Conservation (phyloP, 2,329 filamentous ascomycete species). For the Penicillium sp. region DNA sequence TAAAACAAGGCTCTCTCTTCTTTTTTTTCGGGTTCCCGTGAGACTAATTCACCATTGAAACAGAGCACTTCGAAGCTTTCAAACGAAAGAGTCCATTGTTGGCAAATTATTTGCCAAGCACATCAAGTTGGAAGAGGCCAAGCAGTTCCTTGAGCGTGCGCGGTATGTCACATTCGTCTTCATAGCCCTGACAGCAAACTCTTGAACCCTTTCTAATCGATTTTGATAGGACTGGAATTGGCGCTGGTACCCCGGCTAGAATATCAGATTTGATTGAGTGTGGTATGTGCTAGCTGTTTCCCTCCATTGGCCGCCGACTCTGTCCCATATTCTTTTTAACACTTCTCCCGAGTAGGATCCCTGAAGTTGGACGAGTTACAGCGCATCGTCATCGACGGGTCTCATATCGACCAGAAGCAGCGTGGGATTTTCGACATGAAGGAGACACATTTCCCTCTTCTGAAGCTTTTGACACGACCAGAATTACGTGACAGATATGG, state of each 20-base stretch:
- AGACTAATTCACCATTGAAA: not conserved
- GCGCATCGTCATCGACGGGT: conserved; percentile 81
- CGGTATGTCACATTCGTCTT: conserved; percentile 34
- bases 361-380: conserved; percentile 66
- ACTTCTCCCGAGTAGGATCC: conserved; percentile 47
- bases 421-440: conserved; percentile 91
- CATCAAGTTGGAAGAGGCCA: conserved; percentile 86
- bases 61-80: conserved; percentile 69
- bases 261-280: conserved; percentile 76
- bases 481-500: conserved; percentile 67
- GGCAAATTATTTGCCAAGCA: conserved; percentile 97
- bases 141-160: conserved; percentile 63
- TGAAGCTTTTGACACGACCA: conserved; percentile 63
- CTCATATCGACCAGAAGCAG: conserved; percentile 92
- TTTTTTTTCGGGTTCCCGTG: not conserved
- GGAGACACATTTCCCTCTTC: conserved; percentile 76
- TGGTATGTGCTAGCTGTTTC: conserved; percentile 46
- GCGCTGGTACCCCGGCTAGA: conserved; percentile 81
- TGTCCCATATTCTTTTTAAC: conserved; percentile 2
- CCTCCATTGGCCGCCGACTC: not conserved
- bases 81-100: conserved; percentile 69
- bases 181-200: no score
- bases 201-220: conserved; percentile 3
- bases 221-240: conserved; percentile 66
- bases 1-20: not conserved